Evolutionary conservation across 106 monocot species (phyloP), one percentile per base, ranked within the genome.

Genomic region (Phalaenopsis aphrodite): DNA sequence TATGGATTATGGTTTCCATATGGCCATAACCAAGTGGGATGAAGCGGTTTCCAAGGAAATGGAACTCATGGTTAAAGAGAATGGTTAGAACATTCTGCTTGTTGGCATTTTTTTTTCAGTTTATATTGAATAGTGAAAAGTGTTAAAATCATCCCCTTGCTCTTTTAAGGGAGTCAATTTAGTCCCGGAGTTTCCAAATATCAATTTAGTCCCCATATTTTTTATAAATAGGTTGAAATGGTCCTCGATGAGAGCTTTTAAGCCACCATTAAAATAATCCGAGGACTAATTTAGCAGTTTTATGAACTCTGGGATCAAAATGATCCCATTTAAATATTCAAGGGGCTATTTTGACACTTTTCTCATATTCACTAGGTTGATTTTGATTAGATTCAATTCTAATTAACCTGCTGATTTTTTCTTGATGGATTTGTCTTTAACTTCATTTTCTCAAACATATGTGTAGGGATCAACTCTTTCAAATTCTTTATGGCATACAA

Each of bases 401-500:
- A 37, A 14, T 17, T 85, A 21, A n/a, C 42, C 43, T 81, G 8
- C 9, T 49, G 36, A 12, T 8, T 81, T n/a, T 74, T 42, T 16
- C 14, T 37, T 71, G 11, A 55, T 81, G 75, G 77, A 30, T 30
- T 21, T 15, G 45, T 69, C 38, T 24, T 43, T 56, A 12, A 18
- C 75, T 45, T 42, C 69, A 16, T 14, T n/a, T 14, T 82, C 65
- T 71, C 14, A 55, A 61, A 18, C 21, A 55, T 56, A 39, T 36
- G 75, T 45, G 6, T 45, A 98, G 97, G 97, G 77, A 95, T 99
- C 86, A 99, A 99, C 79, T 99, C 98, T 86, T 99, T 99, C 88
- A 99, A 99, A 80, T 99, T 99, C 82, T 99, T 99, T 87, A 87
- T 99, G 92, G 98, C 98, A 55, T 99, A 99, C 84, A 99, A 99